Percentiles rank a stretch among this genome's conserved stretches.
Conservation (phyloP, 2,329 filamentous ascomycete genomes). For the Paradendryphiella salina region DNA sequence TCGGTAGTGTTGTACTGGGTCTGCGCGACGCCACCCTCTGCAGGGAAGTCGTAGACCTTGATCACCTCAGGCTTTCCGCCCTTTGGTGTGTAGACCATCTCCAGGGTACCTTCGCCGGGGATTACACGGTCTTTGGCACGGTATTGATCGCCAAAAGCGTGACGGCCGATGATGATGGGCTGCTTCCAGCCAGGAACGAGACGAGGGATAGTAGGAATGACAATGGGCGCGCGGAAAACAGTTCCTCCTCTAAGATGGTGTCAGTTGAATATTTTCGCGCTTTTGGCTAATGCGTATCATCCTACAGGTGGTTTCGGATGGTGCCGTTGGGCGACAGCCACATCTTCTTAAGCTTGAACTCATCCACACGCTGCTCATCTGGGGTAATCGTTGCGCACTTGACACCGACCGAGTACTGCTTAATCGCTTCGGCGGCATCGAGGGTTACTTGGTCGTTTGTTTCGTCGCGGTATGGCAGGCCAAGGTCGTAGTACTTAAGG, state of each 20-base stretch:
- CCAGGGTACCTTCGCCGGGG: conserved; percentile 79
- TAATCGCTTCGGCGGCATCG: conserved; percentile 94
- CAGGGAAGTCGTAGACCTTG: conserved; percentile 87
- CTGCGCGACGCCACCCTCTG: conserved; percentile 84
- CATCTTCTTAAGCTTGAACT: conserved; percentile 99
- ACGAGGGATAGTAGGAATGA: conserved; percentile 89
- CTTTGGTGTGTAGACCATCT: conserved; percentile 90
- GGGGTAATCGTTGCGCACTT: conserved; percentile 99
- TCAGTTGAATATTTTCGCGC: conserved; percentile 20
- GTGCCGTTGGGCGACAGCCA: conserved; percentile 98
- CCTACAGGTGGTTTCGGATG: conserved; percentile 65
- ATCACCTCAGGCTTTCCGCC: conserved; percentile 81
- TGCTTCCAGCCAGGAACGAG: conserved; percentile 98
- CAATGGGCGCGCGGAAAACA: conserved; percentile 98
- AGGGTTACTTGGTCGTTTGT: conserved; percentile 95
- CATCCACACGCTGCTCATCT: conserved; percentile 92
- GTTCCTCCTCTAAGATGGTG: conserved; percentile 69
- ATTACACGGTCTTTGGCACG: conserved; percentile 90
- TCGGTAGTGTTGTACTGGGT: conserved; percentile 99
- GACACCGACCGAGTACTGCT: conserved; percentile 98
- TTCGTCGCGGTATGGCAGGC: conserved; percentile 91
- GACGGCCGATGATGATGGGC: conserved; percentile 97
- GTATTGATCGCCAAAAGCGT: conserved; percentile 99
- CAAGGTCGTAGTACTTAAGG: conserved; percentile 96
- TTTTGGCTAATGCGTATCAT: conserved; percentile 17